Evolutionary conservation across 176 grass and related monocot species (phyloP).

Genomic region (Aegilops speltoides): DNA sequence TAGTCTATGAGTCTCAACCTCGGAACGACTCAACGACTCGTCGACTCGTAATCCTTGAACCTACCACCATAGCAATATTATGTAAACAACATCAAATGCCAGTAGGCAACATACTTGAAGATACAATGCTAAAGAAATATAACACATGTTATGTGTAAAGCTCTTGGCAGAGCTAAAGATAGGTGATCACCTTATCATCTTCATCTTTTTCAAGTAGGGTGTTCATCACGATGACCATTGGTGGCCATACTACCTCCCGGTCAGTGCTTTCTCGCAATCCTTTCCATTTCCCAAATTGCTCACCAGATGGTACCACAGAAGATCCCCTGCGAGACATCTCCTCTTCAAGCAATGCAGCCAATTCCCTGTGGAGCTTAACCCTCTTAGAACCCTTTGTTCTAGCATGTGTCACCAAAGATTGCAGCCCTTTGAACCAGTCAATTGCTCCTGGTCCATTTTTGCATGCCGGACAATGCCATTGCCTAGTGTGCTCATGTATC

Average conservation of each 20-base stretch:
- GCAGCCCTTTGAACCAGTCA: conserved; percentile 91
- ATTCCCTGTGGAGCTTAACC: conserved; percentile 84
- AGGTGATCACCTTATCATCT: conserved; percentile 63
- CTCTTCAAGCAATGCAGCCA: conserved; percentile 75
- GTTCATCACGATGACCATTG: conserved; percentile 95
- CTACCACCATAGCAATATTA: background rate
- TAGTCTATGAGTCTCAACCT: too few species aligned
- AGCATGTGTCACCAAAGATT: conserved; percentile 84
- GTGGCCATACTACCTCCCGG: conserved; percentile 82
- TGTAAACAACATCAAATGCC: background rate
- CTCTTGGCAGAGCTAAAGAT: background rate
- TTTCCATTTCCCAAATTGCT: conserved; percentile 94
- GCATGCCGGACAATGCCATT: conserved; percentile 91
- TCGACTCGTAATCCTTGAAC: background rate
- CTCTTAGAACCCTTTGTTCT: conserved; percentile 83
- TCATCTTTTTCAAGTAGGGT: conserved; percentile 76
- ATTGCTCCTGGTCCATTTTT: conserved; percentile 94
- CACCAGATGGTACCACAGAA: conserved; percentile 67
- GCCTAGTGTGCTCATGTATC: conserved; percentile 66
- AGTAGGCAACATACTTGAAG: background rate
- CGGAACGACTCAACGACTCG: too few species aligned
- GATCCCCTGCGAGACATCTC: conserved; percentile 71
- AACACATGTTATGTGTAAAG: background rate
- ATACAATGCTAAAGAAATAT: background rate
- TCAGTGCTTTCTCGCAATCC: conserved; percentile 65